Percentiles rank a stretch among this genome's conserved stretches.
Evolutionary conservation across 2,329 filamentous ascomycete genomes (phyloP).

Genomic region (Colletotrichum tofieldiae): DNA sequence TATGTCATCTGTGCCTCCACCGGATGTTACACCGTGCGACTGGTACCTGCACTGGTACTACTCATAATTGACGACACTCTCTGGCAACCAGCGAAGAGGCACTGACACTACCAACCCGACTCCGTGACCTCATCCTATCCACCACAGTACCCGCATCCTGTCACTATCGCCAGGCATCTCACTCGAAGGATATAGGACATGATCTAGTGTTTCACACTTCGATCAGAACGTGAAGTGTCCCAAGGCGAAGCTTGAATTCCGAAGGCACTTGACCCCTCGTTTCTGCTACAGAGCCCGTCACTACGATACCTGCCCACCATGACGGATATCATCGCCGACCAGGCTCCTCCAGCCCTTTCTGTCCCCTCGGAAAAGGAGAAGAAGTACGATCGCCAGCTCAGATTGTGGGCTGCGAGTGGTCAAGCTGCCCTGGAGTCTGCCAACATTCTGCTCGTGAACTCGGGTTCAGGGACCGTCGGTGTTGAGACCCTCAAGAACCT

Average conservation of each 20-base stretch:
- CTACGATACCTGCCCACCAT: conserved; percentile 48
- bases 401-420: conserved; percentile 93
- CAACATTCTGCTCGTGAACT: conserved; percentile 92
- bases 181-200: background rate
- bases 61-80: background rate
- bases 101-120: conserved; percentile 1
- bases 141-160: conserved; percentile 1
- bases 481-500: conserved; percentile 96
- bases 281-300: background rate
- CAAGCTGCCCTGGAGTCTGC: conserved; percentile 92
- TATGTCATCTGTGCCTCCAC: background rate
- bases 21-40: background rate
- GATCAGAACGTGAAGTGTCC: background rate
- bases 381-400: conserved; percentile 95
- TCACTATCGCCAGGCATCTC: background rate
- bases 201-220: background rate
- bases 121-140: background rate
- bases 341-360: conserved; percentile 65
- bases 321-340: conserved; percentile 62
- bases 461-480: conserved; percentile 87
- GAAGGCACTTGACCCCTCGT: background rate
- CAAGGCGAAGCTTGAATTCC: background rate
- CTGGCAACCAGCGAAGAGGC: background rate
- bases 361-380: conserved; percentile 75
- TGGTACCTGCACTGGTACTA: background rate